Conservation (phyloP, 1,284 basidiomycete genomes). For the Trichosporon inkin region DNA sequence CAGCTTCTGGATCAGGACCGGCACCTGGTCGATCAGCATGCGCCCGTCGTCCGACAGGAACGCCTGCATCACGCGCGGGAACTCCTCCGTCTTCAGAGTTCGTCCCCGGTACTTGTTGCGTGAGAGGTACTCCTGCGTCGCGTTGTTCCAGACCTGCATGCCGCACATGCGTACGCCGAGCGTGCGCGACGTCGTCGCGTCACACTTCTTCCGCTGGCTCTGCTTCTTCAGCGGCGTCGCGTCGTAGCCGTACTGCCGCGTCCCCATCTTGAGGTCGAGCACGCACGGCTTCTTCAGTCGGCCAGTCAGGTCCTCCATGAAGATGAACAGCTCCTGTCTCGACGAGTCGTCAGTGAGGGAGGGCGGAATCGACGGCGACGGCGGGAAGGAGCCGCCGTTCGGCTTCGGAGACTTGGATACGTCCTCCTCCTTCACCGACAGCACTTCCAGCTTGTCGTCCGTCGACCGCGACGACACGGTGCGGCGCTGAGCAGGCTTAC, state of each 20-base stretch:
- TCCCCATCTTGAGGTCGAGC: constrained; percentile 98
- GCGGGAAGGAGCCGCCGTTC: constrained; percentile 26
- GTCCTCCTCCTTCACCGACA: not conserved
- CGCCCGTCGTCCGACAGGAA: constrained; percentile 83
- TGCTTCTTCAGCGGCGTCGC: constrained; percentile 89
- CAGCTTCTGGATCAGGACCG: constrained; percentile 81
- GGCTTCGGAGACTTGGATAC: not conserved
- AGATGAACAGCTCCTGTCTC: constrained; percentile 93
- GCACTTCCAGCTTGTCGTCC: not conserved
- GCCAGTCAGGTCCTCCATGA: constrained; percentile 98
- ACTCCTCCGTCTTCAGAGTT: constrained; percentile 79
- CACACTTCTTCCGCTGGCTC: constrained; percentile 97
- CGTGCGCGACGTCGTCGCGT: constrained; percentile 85
- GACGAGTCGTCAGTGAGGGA: constrained; percentile 53
- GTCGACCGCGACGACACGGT: not conserved
- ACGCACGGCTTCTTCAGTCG: constrained; percentile 91
- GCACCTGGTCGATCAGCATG: constrained; percentile 86
- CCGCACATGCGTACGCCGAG: constrained; percentile 93
- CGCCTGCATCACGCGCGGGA: constrained; percentile 70
- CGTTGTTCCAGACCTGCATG: constrained; percentile 96
- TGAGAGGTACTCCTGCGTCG: constrained; percentile 74
- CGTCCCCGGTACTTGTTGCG: constrained; percentile 98
- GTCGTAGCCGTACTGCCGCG: constrained; percentile 95
- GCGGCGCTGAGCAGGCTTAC: not conserved
- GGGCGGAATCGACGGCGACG: constrained; percentile 29